Evolutionary conservation across 768 basidiomycete species (phyloP), one percentile per base, ranked within the genome.

Genomic region (Grammothele lineata): DNA sequence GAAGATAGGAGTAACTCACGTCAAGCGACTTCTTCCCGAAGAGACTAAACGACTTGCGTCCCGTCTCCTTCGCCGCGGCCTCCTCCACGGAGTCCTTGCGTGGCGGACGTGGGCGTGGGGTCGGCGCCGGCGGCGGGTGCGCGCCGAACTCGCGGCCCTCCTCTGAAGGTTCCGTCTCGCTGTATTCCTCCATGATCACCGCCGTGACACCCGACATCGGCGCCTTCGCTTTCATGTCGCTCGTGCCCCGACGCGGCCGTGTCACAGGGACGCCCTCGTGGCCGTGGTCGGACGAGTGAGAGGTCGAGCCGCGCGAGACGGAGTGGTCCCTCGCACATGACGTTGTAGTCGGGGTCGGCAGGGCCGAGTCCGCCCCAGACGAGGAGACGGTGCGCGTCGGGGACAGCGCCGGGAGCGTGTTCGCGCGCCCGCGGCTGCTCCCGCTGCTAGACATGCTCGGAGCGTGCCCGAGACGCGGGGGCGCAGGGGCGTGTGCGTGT

Each of bases 31-130:
- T 54, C 40, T 43, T 43, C 41, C 47, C 50, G 5, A 46, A 40
- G 46, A 21, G 32, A 40, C 35, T 63, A n/a, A 70, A 66, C 27
- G 69, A 66, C 55, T 62, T 69, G 17, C 64, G 56, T 33, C 54
- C 57, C 34, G 61, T 57, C 43, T 51, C 54, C 51, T 27, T 37
- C 43, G 41, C 44, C 50, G 37, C 48, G 11, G 23, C 52, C 47
- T 35, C 54, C 47, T 47, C 57, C 27, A 42, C 39, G 25, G 37
- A 24, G 24, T 45, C 40, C 38, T 21, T 5, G 11, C 51, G 35
- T 17, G 37, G 45, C 30, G 41, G 42, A 15, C 39, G 47, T 14
- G 51, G 43, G 8, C 35, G 35, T 17, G n/a, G 8, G 9, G 18
- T 19, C 21, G 27, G 14, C 25, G 24, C 38, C 18, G 22, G 14